Evolutionary conservation across 108 stramenopile genomes (phyloP).

Genomic region (Nitzschia sp.): DNA sequence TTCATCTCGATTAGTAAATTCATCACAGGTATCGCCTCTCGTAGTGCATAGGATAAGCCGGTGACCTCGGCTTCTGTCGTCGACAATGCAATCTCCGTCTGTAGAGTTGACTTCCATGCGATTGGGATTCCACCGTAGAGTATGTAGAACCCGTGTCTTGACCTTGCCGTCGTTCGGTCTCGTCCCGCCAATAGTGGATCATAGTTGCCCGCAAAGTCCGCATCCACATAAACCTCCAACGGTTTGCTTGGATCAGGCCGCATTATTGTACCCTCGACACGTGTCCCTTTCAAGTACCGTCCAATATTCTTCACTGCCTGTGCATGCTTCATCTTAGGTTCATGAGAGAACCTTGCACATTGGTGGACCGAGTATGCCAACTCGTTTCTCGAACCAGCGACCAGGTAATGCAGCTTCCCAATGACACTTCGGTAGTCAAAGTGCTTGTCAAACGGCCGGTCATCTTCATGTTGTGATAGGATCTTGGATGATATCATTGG

Average conservation of each 20-base stretch:
- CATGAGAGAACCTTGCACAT: slow-evolving; percentile 28
- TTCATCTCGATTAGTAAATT: too few relatives aligned
- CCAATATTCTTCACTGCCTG: slow-evolving; percentile 40
- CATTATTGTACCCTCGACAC: slow-evolving; percentile 33
- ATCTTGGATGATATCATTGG: slow-evolving; percentile 10
- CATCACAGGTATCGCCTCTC: slow-evolving; percentile 36
- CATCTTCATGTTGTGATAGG: slow-evolving; percentile 5
- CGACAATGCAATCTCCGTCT: slow-evolving; percentile 41
- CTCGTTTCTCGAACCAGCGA: slow-evolving; percentile 28
- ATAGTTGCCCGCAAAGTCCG: slow-evolving; percentile 58
- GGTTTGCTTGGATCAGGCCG: not conserved
- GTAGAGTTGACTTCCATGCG: slow-evolving; percentile 44
- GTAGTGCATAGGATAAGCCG: slow-evolving; percentile 44
- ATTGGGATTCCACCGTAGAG: slow-evolving; percentile 25
- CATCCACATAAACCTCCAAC: slow-evolving; percentile 48
- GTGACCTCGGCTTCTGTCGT: slow-evolving; percentile 57
- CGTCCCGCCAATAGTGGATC: too few relatives aligned
- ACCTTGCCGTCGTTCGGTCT: too few relatives aligned
- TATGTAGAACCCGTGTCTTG: slow-evolving; percentile 41
- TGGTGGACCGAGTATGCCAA: slow-evolving; percentile 30
- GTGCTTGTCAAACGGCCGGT: slow-evolving; percentile 15
- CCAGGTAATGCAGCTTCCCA: slow-evolving; percentile 33
- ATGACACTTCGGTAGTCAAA: slow-evolving; percentile 12
- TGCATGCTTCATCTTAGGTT: slow-evolving; percentile 30
- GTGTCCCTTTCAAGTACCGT: slow-evolving; percentile 40